A percentile compares a stretch with the other conserved stretches of the same genome.
phyloP scores from a whole-genome alignment of 345 rosid species.

The Heritiera littoralis region DNA sequence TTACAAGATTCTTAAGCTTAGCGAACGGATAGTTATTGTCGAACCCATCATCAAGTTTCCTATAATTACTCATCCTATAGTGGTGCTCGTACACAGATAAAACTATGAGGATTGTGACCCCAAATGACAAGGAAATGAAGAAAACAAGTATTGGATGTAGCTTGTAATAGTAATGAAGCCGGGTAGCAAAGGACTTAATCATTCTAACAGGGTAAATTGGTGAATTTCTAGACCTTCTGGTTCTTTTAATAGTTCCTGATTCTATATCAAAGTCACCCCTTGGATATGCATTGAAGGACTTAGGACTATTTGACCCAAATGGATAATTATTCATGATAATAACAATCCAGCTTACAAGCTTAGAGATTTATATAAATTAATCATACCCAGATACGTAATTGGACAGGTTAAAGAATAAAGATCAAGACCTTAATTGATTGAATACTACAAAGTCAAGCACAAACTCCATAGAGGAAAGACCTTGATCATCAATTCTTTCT shows the following conservation, averaged over 20 bases:
- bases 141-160: slow-evolving; percentile 61
- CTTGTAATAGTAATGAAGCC: slow-evolving; percentile 59
- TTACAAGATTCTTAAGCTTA: slow-evolving; percentile 73
- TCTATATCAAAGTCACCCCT: slow-evolving; percentile 81
- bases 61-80: slow-evolving; percentile 36
- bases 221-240: slow-evolving; percentile 55
- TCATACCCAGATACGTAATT: slow-evolving; percentile 47
- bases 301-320: slow-evolving; percentile 53
- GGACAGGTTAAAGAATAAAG: slow-evolving; percentile 16
- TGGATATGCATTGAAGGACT: slow-evolving; percentile 74
- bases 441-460: background rate
- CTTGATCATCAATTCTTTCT: slow-evolving; percentile 9
- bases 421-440: slow-evolving; percentile 26
- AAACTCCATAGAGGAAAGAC: background rate
- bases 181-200: slow-evolving; percentile 55
- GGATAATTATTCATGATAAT: slow-evolving; percentile 64
- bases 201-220: slow-evolving; percentile 45
- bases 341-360: slow-evolving; percentile 29
- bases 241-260: slow-evolving; percentile 58
- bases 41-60: slow-evolving; percentile 35
- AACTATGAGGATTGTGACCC: slow-evolving; percentile 55
- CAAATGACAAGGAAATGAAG: slow-evolving; percentile 58
- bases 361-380: slow-evolving; percentile 30
- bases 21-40: slow-evolving; percentile 57
- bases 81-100: slow-evolving; percentile 51